phyloP scores from a whole-genome alignment of 2,329 filamentous ascomycete species.

The Apiospora phragmitis region DNA sequence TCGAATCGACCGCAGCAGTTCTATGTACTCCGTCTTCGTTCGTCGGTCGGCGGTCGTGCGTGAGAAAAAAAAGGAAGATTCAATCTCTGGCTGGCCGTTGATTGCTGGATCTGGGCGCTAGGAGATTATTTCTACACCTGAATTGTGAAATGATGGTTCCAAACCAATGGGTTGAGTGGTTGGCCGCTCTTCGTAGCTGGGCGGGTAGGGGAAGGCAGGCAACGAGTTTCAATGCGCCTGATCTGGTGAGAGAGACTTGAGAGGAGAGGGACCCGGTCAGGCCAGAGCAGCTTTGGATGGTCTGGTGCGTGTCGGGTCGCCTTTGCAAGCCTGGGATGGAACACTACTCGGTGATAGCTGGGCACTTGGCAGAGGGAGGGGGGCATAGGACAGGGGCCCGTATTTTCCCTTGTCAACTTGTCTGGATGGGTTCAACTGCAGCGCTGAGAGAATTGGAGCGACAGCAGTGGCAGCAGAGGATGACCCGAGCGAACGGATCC shows the following conservation, averaged over 20 bases:
- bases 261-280: not conserved
- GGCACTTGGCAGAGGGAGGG: conserved; percentile 2
- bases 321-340: not conserved
- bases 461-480: not conserved
- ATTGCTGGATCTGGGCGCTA: conserved; percentile 9
- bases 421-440: not conserved
- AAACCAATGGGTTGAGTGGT: conserved; percentile 3
- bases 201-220: not conserved
- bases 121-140: conserved; percentile 6
- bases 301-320: not conserved
- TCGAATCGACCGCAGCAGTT: conserved; percentile 4
- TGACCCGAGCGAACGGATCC: conserved; percentile 3
- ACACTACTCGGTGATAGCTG: not conserved
- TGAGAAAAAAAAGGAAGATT: not conserved
- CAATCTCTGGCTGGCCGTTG: conserved; percentile 6
- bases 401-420: conserved; percentile 5
- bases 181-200: conserved; percentile 9
- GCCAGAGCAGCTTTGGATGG: conserved; percentile 1
- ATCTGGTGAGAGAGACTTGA: not conserved
- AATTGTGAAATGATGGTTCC: conserved; percentile 2
- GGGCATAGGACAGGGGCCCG: conserved; percentile 3
- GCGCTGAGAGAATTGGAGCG: not conserved
- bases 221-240: conserved; percentile 10
- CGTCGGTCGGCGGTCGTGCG: not conserved
- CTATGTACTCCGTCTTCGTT: conserved; percentile 2